A percentile compares a stretch with the other conserved stretches of the same genome.
Conservation (phyloP, 2,329 filamentous ascomycete species). For the Colletotrichum godetiae region DNA sequence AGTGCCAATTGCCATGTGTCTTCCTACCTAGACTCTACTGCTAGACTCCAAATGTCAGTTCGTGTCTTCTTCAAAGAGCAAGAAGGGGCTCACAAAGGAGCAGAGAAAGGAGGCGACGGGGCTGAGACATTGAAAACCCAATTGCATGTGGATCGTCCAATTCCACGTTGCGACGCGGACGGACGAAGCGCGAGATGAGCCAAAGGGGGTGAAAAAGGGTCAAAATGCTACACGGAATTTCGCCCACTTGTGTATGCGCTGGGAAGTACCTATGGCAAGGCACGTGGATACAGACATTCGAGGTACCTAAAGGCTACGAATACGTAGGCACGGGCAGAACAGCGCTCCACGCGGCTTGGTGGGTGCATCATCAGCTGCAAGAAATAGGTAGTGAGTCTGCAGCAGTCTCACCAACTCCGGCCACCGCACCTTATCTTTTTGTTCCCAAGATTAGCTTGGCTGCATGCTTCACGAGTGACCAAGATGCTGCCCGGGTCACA, state of each 20-base stretch:
- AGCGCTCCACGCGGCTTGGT: not conserved
- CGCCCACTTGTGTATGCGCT: not conserved
- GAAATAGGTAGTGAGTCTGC: not conserved
- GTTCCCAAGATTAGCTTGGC: not conserved
- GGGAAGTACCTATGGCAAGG: not conserved
- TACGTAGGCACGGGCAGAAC: too few species aligned
- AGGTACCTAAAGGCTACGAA: too few species aligned
- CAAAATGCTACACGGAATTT: not conserved
- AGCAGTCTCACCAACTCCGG: not conserved
- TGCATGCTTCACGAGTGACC: too few species aligned
- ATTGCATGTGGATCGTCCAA: not conserved
- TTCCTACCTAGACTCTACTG: too few species aligned
- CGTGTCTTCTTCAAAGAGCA: not conserved
- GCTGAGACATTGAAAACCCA: not conserved
- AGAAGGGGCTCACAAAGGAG: not conserved
- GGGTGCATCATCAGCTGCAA: not conserved
- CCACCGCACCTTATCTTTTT: not conserved
- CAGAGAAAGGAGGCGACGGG: not conserved
- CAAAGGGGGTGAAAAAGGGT: not conserved
- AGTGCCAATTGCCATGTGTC: not conserved
- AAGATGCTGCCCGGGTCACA: too few species aligned
- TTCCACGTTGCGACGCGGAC: not conserved
- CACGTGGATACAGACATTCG: not conserved
- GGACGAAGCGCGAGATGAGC: not conserved
- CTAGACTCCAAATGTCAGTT: too few species aligned